Percentiles rank a stretch among this genome's conserved stretches.
phyloP scores from a whole-genome alignment of 164 flowering plant genomes.

The Chimonanthus salicifolius region DNA sequence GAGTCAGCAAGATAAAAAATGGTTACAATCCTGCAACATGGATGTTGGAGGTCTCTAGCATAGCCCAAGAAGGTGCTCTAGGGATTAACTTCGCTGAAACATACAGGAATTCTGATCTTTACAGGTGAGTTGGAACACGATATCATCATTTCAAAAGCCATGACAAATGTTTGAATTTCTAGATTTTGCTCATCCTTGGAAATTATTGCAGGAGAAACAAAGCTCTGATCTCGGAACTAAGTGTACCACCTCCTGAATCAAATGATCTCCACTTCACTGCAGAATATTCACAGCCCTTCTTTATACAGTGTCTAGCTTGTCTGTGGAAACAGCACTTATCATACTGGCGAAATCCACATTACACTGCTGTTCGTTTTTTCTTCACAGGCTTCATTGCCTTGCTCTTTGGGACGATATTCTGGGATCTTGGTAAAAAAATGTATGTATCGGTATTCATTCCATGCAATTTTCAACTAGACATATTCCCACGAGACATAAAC shows the following conservation, averaged over 20 bases:
- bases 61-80: slow-evolving; percentile 22
- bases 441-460: background rate
- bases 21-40: slow-evolving; percentile 36
- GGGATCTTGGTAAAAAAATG: slow-evolving; percentile 32
- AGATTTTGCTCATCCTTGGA: background rate
- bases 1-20: slow-evolving; percentile 25
- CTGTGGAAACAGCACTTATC: slow-evolving; percentile 45
- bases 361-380: slow-evolving; percentile 40
- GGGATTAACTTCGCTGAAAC: slow-evolving; percentile 24
- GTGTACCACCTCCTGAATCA: slow-evolving; percentile 30
- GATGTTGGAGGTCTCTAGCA: slow-evolving; percentile 31
- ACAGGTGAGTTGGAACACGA: slow-evolving; percentile 4
- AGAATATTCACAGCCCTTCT: slow-evolving; percentile 36
- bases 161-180: background rate
- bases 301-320: slow-evolving; percentile 43
- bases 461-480: background rate
- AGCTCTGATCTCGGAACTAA: slow-evolving; percentile 31
- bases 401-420: slow-evolving; percentile 43
- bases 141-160: background rate
- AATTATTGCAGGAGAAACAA: slow-evolving; percentile 45
- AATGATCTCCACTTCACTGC: slow-evolving; percentile 37
- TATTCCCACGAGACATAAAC: background rate
- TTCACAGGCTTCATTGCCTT: slow-evolving; percentile 40
- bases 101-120: slow-evolving; percentile 24
- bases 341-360: slow-evolving; percentile 49